Evolutionary conservation across 129 eudicot species (phyloP), one percentile per base, ranked within the genome.

Genomic region (Gnaphalium uliginosum): DNA sequence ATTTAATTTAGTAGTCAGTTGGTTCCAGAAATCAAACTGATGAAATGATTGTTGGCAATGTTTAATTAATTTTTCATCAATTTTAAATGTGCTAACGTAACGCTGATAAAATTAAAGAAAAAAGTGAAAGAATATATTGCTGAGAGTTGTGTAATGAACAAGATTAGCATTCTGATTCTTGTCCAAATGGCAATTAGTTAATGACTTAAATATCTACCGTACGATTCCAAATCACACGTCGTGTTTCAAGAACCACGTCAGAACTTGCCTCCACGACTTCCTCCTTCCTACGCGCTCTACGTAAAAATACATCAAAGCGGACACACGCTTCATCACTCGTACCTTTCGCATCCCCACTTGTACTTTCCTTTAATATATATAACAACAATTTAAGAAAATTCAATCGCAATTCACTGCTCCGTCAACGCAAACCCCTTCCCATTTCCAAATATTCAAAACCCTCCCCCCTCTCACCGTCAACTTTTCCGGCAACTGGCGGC

Each of bases 351-450:
- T 73, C 54, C 23, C 2, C 29, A 67, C 24, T 58, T 73, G 51
- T 80, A 66, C 83, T 1, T 17, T 66, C 4, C 1, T 7, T 73
- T 43, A 4, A 10, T 60, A 66, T 80, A 73, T 66, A 66, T 14
- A 37, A 13, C 79, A 35, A 30, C 22, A 22, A 65, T 37, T 73
- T 50, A 21, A 66, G 50, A 79, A 56, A 73, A 9, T 37, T 33
- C 61, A 64, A 32, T 27, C 78, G 26, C 60, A 13, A 5, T 43
- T 39, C 41, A 46, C 48, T 29, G 5, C 54, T 53, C 76, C 77
- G 79, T 73, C 83, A 73, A 79, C 75, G 75, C 83, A 66, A 74
- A 73, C 64, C 83, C 66, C 57, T 66, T 73, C 46, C 66, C 2
- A 25, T 29, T 60, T 57, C 76, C 74, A 76, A 30, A 56, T 56